Evolutionary conservation across 257 asterid species (phyloP).

Genomic region (Fraxinus pennsylvanica): DNA sequence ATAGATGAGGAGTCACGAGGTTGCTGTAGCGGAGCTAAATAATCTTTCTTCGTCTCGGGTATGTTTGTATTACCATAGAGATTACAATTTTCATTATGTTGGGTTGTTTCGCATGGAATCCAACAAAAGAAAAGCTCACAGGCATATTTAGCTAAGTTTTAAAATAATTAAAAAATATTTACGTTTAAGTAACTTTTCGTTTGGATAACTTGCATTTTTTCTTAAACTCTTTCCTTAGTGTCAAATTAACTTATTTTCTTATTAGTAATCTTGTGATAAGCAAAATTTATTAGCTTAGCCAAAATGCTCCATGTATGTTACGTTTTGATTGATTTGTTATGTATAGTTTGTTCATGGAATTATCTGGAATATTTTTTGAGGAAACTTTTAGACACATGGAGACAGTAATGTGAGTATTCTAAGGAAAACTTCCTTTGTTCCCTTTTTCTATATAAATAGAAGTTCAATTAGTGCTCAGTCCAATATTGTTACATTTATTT

Average conservation of each 20-base stretch:
- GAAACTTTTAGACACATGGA: neutral
- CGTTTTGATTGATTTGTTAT: neutral
- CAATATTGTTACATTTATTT: neutral
- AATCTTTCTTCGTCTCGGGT: slow-evolving; percentile 5
- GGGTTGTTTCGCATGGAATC: neutral
- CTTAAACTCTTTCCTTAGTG: neutral
- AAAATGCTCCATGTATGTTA: neutral
- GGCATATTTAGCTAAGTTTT: neutral
- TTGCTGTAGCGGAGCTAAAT: neutral
- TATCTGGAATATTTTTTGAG: neutral
- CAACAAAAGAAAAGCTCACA: neutral
- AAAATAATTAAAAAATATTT: neutral
- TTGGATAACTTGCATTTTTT: neutral
- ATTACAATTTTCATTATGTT: neutral
- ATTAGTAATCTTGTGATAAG: neutral
- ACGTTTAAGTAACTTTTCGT: neutral
- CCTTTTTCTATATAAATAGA: neutral
- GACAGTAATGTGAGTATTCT: neutral
- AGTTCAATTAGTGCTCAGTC: neutral
- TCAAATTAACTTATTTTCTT: neutral
- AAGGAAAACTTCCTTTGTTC: neutral
- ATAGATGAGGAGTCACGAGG: neutral
- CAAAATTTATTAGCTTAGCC: too few relatives aligned
- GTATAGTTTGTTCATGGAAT: neutral
- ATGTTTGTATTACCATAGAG: neutral